Percentiles rank a stretch among this genome's conserved stretches.
Evolutionary conservation across 768 basidiomycete species (phyloP).

Genomic region (Cyclocybe aegerita): DNA sequence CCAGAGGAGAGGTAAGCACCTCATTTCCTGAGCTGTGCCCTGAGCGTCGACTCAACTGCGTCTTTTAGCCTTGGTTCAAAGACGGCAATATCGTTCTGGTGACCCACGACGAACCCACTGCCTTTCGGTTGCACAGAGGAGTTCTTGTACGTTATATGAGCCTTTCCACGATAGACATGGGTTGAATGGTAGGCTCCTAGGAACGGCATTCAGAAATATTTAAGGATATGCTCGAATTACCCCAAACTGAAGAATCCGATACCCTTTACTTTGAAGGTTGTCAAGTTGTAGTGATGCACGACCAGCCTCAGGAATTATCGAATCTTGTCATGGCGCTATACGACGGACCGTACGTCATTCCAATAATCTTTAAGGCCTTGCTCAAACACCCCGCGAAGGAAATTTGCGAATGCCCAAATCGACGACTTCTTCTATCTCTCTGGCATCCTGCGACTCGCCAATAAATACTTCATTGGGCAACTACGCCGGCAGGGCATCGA

Average conservation of each 20-base stretch:
- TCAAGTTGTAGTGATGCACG: conserved; percentile 53
- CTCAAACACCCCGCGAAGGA: conserved; percentile 19
- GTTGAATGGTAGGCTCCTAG: conserved; percentile 17
- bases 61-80: conserved; percentile 54
- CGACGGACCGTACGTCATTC: conserved; percentile 49
- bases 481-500: conserved; percentile 52
- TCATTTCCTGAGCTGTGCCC: no score
- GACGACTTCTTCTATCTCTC: conserved; percentile 59
- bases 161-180: background rate
- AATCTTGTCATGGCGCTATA: conserved; percentile 54
- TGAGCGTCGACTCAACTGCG: background rate
- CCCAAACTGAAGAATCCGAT: conserved; percentile 31
- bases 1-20: conserved; percentile 19
- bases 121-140: conserved; percentile 55
- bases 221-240: conserved; percentile 52
- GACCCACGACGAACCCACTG: conserved; percentile 38
- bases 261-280: conserved; percentile 43
- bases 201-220: conserved; percentile 59
- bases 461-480: conserved; percentile 56
- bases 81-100: conserved; percentile 59
- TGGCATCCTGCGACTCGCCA: conserved; percentile 55
- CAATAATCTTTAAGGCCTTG: background rate
- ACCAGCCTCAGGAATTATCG: conserved; percentile 47
- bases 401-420: conserved; percentile 35
- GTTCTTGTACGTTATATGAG: conserved; percentile 30